phyloP scores from a whole-genome alignment of 352 stramenopile genomes.

The Globisporangium uncinulatum region DNA sequence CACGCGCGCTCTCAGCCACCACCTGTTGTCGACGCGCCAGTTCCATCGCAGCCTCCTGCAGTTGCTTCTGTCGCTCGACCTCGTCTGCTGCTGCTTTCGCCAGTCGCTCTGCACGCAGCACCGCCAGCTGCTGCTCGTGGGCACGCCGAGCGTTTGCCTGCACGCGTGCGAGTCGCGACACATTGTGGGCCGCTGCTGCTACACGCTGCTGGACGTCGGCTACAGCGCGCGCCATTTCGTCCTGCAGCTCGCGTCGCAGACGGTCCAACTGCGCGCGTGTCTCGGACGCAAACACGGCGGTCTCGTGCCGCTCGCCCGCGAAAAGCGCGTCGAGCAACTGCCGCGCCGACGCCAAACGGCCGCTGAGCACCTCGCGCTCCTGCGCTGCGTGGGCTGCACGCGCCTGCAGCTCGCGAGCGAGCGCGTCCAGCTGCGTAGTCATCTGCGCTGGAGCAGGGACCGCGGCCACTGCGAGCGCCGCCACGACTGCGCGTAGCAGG shows the following conservation, averaged over 20 bases:
- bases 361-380: slow-evolving; percentile 6
- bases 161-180: slow-evolving; percentile 3
- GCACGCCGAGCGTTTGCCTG: not conserved
- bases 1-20: too few relatives aligned
- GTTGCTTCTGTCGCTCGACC: not conserved
- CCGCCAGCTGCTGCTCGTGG: slow-evolving; percentile 2
- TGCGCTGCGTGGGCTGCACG: slow-evolving; percentile 9
- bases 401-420: slow-evolving; percentile 17
- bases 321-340: slow-evolving; percentile 14
- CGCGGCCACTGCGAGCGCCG: not conserved
- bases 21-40: not conserved
- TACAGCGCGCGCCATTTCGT: slow-evolving; percentile 18
- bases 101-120: not conserved
- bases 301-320: slow-evolving; percentile 17
- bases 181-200: slow-evolving; percentile 11
- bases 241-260: slow-evolving; percentile 18
- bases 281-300: slow-evolving; percentile 12
- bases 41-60: not conserved
- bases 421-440: slow-evolving; percentile 11
- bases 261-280: slow-evolving; percentile 18
- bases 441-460: not conserved
- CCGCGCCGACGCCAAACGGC: slow-evolving; percentile 15
- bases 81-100: not conserved
- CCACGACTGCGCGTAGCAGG: not conserved
- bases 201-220: slow-evolving; percentile 13